Evolutionary conservation across 495 filamentous ascomycete species (phyloP).

Genomic region (Aspergillus biplanus): DNA sequence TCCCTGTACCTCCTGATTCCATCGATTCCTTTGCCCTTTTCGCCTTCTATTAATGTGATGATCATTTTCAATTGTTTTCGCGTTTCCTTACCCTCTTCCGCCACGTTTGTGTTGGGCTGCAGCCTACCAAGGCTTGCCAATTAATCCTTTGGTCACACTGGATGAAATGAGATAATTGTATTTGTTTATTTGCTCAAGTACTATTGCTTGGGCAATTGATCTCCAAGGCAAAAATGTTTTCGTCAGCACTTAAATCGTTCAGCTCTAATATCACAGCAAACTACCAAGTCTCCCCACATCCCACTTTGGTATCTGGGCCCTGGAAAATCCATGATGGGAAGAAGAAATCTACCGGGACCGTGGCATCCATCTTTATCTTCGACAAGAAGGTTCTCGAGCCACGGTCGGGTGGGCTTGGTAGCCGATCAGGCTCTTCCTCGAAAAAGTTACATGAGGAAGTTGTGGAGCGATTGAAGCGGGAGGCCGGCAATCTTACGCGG

Average conservation of each 20-base stretch:
- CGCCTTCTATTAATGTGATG: neutral
- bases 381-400: slow-evolving; percentile 83
- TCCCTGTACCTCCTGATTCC: neutral
- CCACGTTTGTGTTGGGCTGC: slow-evolving; percentile 12
- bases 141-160: slow-evolving; percentile 6
- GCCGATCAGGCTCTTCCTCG: slow-evolving; percentile 64
- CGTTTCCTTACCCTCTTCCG: slow-evolving; percentile 1
- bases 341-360: slow-evolving; percentile 87
- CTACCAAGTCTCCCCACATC: slow-evolving; percentile 74
- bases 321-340: slow-evolving; percentile 98
- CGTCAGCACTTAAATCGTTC: slow-evolving; percentile 88
- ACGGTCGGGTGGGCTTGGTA: slow-evolving; percentile 57
- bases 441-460: slow-evolving; percentile 87
- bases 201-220: neutral
- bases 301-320: slow-evolving; percentile 76
- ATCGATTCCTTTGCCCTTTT: neutral
- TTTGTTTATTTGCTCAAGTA: slow-evolving; percentile 1
- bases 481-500: slow-evolving; percentile 82
- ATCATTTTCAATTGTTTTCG: slow-evolving; percentile 9
- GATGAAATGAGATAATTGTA: slow-evolving; percentile 17
- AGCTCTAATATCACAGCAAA: slow-evolving; percentile 87
- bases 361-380: slow-evolving; percentile 92
- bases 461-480: slow-evolving; percentile 85
- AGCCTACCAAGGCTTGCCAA: slow-evolving; percentile 12
- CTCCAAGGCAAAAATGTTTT: slow-evolving; percentile 68